Evolutionary conservation across 371 early-diverging fungal genomes (phyloP).

Genomic region (Blakeslea trispora): DNA sequence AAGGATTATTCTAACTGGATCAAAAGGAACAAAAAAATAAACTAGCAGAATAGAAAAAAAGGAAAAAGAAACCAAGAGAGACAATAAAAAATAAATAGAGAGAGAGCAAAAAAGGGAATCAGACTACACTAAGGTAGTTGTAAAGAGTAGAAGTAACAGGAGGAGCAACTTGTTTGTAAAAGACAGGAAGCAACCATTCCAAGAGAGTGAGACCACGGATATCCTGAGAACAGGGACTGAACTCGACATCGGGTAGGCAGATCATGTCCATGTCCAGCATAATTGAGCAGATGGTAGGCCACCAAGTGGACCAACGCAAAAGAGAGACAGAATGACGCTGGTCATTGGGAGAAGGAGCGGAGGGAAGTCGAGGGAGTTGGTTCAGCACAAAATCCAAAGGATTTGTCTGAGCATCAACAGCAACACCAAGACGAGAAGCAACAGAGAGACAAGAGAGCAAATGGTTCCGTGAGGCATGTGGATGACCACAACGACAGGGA

Average conservation of each 20-base stretch:
- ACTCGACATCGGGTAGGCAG: background rate
- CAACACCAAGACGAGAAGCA: background rate
- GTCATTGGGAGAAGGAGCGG: background rate
- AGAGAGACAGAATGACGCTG: background rate
- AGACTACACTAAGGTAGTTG: too few relatives aligned
- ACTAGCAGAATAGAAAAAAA: too few relatives aligned
- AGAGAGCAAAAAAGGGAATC: too few relatives aligned
- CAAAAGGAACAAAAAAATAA: too few relatives aligned
- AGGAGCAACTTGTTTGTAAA: too few relatives aligned
- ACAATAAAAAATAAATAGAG: too few relatives aligned
- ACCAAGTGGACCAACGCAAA: background rate
- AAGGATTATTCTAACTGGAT: too few relatives aligned
- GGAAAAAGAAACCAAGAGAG: too few relatives aligned
- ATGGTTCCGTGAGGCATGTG: background rate
- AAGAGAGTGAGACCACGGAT: background rate
- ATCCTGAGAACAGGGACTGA: background rate
- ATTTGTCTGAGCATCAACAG: too few relatives aligned
- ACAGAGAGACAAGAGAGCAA: background rate
- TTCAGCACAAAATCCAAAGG: background rate
- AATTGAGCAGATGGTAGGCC: background rate
- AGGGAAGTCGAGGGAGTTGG: background rate
- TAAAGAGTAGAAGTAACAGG: too few relatives aligned
- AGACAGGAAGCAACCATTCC: too few relatives aligned
- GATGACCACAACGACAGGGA: constrained; percentile 3
- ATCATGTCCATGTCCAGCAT: background rate